These are phyloP conservation scores for Solanum hybrid DNA, from an alignment of 305 asterid species.

Conservation along the genomic window DNA sequence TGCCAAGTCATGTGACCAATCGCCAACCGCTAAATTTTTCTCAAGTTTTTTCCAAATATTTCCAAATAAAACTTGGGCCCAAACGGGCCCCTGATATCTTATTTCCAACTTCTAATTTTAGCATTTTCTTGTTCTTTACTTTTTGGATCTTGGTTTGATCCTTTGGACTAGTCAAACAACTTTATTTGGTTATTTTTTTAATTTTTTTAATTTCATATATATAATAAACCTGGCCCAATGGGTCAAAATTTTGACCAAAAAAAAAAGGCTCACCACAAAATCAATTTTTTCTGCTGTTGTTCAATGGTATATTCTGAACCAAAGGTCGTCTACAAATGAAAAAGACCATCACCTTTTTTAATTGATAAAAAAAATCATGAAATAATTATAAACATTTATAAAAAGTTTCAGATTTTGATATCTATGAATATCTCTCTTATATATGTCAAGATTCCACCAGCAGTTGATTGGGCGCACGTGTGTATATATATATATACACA, in stretches of 20 bases:
- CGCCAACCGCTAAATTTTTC: background rate
- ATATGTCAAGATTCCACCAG: background rate
- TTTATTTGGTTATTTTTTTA: background rate
- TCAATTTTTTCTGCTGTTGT: background rate
- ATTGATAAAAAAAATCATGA: background rate
- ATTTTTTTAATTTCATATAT: too few relatives aligned
- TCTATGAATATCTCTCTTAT: background rate
- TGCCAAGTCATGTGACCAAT: background rate
- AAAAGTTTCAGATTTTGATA: background rate
- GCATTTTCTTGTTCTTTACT: background rate
- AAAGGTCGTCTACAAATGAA: background rate
- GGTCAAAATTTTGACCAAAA: background rate
- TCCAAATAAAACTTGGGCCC: background rate
- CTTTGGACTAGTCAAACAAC: background rate
- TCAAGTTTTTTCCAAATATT: background rate
- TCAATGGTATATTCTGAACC: background rate
- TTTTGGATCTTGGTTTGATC: background rate
- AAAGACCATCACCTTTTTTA: too few relatives aligned
- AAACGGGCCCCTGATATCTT: background rate
- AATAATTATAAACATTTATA: background rate
- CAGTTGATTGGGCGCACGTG: background rate
- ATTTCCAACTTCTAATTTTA: background rate
- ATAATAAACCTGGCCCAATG: background rate
- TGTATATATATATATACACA: too few relatives aligned
- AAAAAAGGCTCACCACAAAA: background rate